Evolutionary conservation across 768 basidiomycete genomes (phyloP).

Genomic region (Cyclocybe cylindracea): DNA sequence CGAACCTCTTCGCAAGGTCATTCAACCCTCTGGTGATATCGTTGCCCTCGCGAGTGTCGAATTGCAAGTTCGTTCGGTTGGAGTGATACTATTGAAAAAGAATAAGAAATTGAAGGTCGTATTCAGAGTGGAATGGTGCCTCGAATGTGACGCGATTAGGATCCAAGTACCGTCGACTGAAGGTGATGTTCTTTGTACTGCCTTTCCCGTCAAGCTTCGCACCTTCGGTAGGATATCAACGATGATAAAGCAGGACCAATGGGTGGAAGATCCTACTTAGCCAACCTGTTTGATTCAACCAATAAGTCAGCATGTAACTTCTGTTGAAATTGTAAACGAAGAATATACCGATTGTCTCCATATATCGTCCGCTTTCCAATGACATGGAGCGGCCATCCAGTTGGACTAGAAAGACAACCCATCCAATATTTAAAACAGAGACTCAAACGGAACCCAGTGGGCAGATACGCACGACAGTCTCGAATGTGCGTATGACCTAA

Average conservation of each 20-base stretch:
- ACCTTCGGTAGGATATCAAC: conserved; percentile 26
- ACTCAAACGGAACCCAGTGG: neutral
- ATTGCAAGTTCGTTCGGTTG: conserved; percentile 43
- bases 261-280: conserved; percentile 47
- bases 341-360: conserved; percentile 83
- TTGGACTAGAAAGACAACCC: conserved; percentile 41
- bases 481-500: conserved; percentile 76
- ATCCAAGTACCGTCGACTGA: conserved; percentile 76
- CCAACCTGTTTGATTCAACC: conserved; percentile 45
- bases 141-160: conserved; percentile 78
- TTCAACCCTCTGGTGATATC: conserved; percentile 57
- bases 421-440: neutral
- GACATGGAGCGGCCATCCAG: conserved; percentile 77
- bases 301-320: neutral
- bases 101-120: neutral
- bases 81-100: conserved; percentile 62
- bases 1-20: conserved; percentile 54
- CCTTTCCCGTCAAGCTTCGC: conserved; percentile 46
- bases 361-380: conserved; percentile 83
- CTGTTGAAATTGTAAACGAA: neutral
- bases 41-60: conserved; percentile 61
- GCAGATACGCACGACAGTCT: conserved; percentile 59
- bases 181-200: conserved; percentile 53
- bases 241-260: neutral
- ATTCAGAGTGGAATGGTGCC: conserved; percentile 30